phyloP scores from a whole-genome alignment of 768 basidiomycete species.

The Termitomyces heimii region DNA sequence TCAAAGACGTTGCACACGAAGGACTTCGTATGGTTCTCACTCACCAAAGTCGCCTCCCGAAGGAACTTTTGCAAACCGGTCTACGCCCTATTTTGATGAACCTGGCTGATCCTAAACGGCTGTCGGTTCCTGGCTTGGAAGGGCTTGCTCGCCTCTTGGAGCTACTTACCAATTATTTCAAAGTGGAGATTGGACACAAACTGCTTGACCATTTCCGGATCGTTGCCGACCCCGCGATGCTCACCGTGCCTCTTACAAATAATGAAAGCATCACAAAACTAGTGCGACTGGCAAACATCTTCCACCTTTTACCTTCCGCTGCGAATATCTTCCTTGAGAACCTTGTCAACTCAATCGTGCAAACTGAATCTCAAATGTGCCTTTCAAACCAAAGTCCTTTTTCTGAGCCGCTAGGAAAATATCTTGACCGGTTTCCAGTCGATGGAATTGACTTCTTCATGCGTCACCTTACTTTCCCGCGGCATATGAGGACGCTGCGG shows the following conservation, averaged over 20 bases:
- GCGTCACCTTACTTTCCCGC: conserved; percentile 67
- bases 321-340: conserved; percentile 89
- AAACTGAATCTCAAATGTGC: conserved; percentile 88
- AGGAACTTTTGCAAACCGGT: conserved; percentile 92
- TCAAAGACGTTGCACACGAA: conserved; percentile 94
- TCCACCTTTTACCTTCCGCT: conserved; percentile 90
- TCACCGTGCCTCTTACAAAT: conserved; percentile 75
- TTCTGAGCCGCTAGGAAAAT: conserved; percentile 86
- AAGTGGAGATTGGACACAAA: conserved; percentile 98
- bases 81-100: conserved; percentile 97
- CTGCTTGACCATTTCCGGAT: conserved; percentile 93
- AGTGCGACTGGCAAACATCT: conserved; percentile 93
- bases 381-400: conserved; percentile 89
- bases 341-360: conserved; percentile 83
- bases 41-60: conserved; percentile 88
- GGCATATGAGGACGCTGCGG: conserved; percentile 77
- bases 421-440: conserved; percentile 82
- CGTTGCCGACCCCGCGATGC: conserved; percentile 84
- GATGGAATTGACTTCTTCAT: conserved; percentile 87
- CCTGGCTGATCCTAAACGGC: conserved; percentile 89
- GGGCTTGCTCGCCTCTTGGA: conserved; percentile 92
- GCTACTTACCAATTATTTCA: conserved; percentile 97
- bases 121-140: conserved; percentile 89
- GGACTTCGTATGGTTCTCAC: conserved; percentile 84
- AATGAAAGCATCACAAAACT: conserved; percentile 91